A percentile compares a stretch with the other conserved stretches of the same genome.
phyloP scores from a whole-genome alignment of 306 rosid species.

The Senna tora region DNA sequence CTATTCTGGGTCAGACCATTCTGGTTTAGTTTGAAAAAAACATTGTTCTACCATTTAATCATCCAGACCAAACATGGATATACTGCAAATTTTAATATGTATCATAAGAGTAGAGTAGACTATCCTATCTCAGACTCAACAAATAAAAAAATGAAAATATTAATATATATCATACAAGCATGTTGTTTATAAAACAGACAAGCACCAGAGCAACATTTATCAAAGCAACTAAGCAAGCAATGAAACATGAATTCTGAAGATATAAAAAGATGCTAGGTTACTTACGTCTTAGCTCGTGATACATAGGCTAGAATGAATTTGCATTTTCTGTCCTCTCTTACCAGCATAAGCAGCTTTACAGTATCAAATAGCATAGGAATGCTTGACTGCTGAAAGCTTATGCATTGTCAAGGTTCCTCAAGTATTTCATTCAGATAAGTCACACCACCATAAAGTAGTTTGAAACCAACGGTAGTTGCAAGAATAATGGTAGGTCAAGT shows the following conservation, averaged over 20 bases:
- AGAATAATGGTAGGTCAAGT: background rate
- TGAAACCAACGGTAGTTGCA: background rate
- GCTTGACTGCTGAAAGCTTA: conserved; percentile 92
- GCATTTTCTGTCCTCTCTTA: conserved; percentile 59
- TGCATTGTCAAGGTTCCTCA: conserved; percentile 64
- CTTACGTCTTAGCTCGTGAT: conserved; percentile 81
- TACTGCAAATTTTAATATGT: background rate
- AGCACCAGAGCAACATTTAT: conserved; percentile 11
- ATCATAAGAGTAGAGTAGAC: background rate
- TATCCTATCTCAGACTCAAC: conserved; percentile 6
- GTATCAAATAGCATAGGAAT: conserved; percentile 72
- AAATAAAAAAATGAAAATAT: conserved; percentile 20
- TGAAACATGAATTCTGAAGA: conserved; percentile 12
- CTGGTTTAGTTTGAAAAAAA: background rate
- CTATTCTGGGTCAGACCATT: background rate
- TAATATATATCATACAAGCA: conserved; percentile 22
- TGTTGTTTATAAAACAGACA: conserved; percentile 10
- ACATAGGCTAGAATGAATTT: conserved; percentile 91
- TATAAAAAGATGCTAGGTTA: conserved; percentile 29
- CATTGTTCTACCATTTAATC: background rate
- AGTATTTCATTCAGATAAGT: background rate
- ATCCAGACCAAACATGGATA: background rate
- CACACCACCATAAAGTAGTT: background rate
- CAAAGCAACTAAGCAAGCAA: conserved; percentile 33
- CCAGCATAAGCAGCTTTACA: conserved; percentile 68